Conservation (phyloP, 2,329 filamentous ascomycete genomes). For the Colletotrichum cuscutae region DNA sequence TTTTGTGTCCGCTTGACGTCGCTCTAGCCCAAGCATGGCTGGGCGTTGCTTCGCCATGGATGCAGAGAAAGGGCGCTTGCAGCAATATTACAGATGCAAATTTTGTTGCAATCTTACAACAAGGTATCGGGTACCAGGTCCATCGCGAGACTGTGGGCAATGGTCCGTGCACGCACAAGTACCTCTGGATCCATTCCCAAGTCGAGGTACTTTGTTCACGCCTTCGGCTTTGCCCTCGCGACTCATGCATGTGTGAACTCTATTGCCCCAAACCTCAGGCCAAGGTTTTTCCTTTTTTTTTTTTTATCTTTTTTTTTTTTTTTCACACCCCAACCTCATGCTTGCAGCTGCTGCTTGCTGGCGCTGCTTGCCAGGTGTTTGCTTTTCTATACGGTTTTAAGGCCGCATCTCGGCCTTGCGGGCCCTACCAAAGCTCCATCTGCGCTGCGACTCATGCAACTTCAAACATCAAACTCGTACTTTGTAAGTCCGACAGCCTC, state of each 20-base stretch:
- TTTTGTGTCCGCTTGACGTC: background rate
- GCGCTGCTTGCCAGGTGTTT: background rate
- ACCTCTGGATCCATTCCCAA: slow-evolving; percentile 14
- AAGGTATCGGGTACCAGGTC: slow-evolving; percentile 28
- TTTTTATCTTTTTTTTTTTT: background rate
- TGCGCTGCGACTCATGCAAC: slow-evolving; percentile 30
- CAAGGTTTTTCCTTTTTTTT: slow-evolving; percentile 8
- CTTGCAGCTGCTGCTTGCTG: background rate
- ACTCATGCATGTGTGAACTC: slow-evolving; percentile 31
- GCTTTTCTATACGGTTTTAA: background rate
- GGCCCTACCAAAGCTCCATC: slow-evolving; percentile 20
- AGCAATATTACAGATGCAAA: slow-evolving; percentile 31
- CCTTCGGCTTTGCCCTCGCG: slow-evolving; percentile 14
- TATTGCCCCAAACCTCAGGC: slow-evolving; percentile 1
- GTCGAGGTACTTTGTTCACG: slow-evolving; percentile 28
- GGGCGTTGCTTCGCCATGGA: slow-evolving; percentile 11
- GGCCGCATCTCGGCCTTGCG: slow-evolving; percentile 27
- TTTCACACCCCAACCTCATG: background rate
- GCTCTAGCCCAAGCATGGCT: background rate
- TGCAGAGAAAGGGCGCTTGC: slow-evolving; percentile 24
- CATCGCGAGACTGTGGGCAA: background rate
- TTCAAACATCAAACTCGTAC: slow-evolving; percentile 21
- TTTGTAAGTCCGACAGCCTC: slow-evolving; percentile 22
- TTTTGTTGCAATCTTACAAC: slow-evolving; percentile 32
- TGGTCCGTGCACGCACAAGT: slow-evolving; percentile 26